Evolutionary conservation across 495 filamentous ascomycete species (phyloP), one percentile per base, ranked within the genome.

Genomic region (Corynascus novoguineensis): DNA sequence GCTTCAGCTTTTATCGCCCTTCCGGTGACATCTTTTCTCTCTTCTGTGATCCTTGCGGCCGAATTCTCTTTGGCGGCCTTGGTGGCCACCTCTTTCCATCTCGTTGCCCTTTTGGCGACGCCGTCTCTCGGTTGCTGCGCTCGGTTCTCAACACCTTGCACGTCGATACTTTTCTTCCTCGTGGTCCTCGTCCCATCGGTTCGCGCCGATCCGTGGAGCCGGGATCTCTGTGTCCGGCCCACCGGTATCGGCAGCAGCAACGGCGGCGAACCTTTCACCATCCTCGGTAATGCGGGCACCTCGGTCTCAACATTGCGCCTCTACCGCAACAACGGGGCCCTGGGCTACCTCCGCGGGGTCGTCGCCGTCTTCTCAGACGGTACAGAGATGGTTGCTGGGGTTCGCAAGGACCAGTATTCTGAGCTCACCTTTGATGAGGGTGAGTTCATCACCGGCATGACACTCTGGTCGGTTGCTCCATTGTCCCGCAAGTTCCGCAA

Each of bases 291-390:
- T 2, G 29, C 52, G 7, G 52, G 52, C 19, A 25, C 52, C 11
- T 29, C 29, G 1, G 52, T 55, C 19, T 21, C 6, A 4, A 19
- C 1, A 27, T 12, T 55, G 34, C 52, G 41, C 7, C 0, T 55
- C 8, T 55, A 46, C 41, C 52, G 52, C 40, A 55, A 46, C 52
- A 46, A 28, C 9, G 52, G 52, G 4, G 17, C 14, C 0, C n/a
- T 10, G 0, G 41, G 29, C 0, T 55, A 46, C 21, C 52, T 55
- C 29, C 52, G 52, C 6, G 52, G 52, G 1, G 1, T 47, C 11
- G 19, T 27, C 29, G 52, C 28, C 12, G 22, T 45, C 22, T 55
- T 55, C 31, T n/a, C 40, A 2, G 52, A 55, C 52, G 52, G 41
- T 6, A 35, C 29, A 11, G 31, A 55, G 40, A 24, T 35, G 52